Base-by-base conservation (phyloP, 108 stramenopile species). In the Cyclotella atomus region DNA sequence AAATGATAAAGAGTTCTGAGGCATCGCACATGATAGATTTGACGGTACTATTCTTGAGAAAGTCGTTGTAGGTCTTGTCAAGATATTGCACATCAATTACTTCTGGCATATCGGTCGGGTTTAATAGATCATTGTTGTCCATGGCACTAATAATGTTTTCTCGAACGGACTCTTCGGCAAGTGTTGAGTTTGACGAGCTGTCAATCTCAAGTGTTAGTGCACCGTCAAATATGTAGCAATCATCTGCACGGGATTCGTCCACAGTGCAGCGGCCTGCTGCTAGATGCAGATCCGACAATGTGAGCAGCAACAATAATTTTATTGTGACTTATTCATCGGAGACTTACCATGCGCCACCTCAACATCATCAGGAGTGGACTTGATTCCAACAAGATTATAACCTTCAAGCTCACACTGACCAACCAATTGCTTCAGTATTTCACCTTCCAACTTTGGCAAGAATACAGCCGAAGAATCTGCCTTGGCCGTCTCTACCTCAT, bases 31-130 rank as follows among this genome's bases (percentile, higher is more conserved):
- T 54, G 33, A 71, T 61, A 24, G 70, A 71, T 32, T 28, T 57
- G 28, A 12, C 10, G 10, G 29, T 57, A 14, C 4, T 57, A 30
- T 30, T 30, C 29, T 30, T 57, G 56, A 57, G 34, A 27, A 65
- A 65, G 27, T 77, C 76, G n/a, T 65, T 32, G 16, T 65, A 77
- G n/a, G 62, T 77, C 30, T 57, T 32, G 27, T 44, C 63, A 23
- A 77, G 33, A 70, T 77, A 77, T 35, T 56, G 34, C 25, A 77
- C 69, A 29, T 63, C 67, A 16, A 77, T 34, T 8, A 77, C 76
- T 33, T 77, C 76, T 29, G 67, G 68, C 49, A 69, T 36, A 20
- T 12, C 17, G 2, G 68, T 55, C 41, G 49, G 43, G 20, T 41
- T 25, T 20, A 77, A 54, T 9, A 77, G 45, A 8, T 56, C 21